phyloP scores from a whole-genome alignment of 495 filamentous ascomycete genomes.

The Amniculicola lignicola region DNA sequence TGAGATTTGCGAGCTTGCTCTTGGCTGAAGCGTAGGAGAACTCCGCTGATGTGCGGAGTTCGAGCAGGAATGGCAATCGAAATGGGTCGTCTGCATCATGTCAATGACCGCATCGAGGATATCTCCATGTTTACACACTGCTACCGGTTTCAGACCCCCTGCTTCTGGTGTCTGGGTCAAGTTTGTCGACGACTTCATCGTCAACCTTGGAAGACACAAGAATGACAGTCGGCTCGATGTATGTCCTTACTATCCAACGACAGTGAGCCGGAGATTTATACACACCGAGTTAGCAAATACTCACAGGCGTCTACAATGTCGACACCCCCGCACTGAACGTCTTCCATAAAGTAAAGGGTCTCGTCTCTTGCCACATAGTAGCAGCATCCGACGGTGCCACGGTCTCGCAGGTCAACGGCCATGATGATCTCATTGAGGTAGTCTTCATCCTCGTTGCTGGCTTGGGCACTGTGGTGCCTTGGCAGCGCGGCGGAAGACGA shows the following conservation, averaged over 20 bases:
- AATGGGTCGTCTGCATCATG: conserved; percentile 42
- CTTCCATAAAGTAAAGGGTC: conserved; percentile 74
- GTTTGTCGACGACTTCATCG: conserved; percentile 46
- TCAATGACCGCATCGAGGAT: not conserved
- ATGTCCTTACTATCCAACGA: conserved; percentile 57
- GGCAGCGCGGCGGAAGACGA: not conserved
- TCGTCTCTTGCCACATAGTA: conserved; percentile 78
- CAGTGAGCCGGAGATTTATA: not conserved
- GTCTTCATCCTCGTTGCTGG: conserved; percentile 50
- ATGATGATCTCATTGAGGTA: conserved; percentile 75
- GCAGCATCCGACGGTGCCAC: conserved; percentile 75
- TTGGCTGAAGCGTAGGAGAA: conserved; percentile 71
- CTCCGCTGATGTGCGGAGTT: conserved; percentile 69
- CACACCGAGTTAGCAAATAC: conserved; percentile 24
- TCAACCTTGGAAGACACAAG: conserved; percentile 70
- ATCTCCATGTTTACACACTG: conserved; percentile 25
- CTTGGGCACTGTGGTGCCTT: not conserved
- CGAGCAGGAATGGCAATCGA: conserved; percentile 65
- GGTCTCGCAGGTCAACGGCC: conserved; percentile 73
- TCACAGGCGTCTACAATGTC: conserved; percentile 68
- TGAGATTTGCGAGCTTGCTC: conserved; percentile 60
- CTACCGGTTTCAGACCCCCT: conserved; percentile 32
- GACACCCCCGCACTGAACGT: conserved; percentile 65
- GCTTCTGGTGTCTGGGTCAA: conserved; percentile 40
- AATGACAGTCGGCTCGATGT: conserved; percentile 76